phyloP scores from a whole-genome alignment of 768 basidiomycete species.

The Gyrodon lividus region DNA sequence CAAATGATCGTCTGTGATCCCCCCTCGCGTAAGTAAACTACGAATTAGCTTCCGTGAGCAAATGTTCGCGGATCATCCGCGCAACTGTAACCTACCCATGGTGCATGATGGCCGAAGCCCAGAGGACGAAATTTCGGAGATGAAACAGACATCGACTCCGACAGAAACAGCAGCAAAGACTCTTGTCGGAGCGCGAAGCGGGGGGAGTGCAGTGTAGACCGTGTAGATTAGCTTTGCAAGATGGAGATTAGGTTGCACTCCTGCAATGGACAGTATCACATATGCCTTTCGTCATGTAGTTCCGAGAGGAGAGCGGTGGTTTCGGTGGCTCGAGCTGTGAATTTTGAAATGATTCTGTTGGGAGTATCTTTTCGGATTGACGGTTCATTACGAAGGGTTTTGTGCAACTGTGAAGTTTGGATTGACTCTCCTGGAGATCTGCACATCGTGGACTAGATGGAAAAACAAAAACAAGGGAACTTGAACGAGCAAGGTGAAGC shows the following conservation, averaged over 20 bases:
- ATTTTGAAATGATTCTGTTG: too few species aligned
- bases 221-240: background rate
- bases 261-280: too few species aligned
- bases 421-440: too few species aligned
- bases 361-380: too few species aligned
- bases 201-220: background rate
- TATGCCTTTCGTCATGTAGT: background rate
- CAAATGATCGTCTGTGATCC: background rate
- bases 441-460: too few species aligned
- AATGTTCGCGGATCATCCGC: constrained; percentile 25
- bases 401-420: too few species aligned
- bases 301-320: background rate
- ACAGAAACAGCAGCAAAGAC: background rate
- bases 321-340: background rate
- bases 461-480: too few species aligned
- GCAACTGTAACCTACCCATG: constrained; percentile 19
- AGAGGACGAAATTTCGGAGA: constrained; percentile 22
- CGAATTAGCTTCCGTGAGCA: constrained; percentile 11
- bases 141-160: constrained; percentile 27
- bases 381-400: too few species aligned
- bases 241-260: background rate
- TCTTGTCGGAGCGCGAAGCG: constrained; percentile 2
- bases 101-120: background rate
- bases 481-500: background rate
- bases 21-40: constrained; percentile 11